phyloP scores from a whole-genome alignment of 2,329 filamentous ascomycete genomes.

The Pyrenochaeta sp. region DNA sequence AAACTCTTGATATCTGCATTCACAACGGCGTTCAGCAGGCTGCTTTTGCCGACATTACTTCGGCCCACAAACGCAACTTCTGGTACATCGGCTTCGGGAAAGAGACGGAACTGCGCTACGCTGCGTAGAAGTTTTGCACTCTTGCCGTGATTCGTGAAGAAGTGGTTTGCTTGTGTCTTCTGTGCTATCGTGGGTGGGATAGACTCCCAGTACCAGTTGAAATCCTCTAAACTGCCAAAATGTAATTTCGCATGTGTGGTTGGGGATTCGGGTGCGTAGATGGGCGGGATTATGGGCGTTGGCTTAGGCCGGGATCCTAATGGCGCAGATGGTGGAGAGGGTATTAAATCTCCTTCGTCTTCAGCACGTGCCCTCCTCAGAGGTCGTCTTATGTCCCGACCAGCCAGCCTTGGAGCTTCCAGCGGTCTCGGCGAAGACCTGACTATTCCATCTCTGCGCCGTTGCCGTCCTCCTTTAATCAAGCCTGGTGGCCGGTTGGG shows the following conservation, averaged over 20 bases:
- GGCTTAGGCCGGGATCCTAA: conserved; percentile 2
- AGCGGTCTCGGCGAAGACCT: background rate
- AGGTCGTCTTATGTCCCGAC: background rate
- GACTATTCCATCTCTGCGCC: conserved; percentile 1
- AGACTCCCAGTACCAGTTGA: conserved; percentile 48
- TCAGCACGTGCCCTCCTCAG: background rate
- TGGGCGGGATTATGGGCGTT: background rate
- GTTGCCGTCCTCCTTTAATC: conserved; percentile 12
- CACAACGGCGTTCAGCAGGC: conserved; percentile 69
- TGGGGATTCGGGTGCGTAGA: conserved; percentile 11
- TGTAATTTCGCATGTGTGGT: conserved; percentile 9
- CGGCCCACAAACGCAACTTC: conserved; percentile 74
- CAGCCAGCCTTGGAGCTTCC: background rate
- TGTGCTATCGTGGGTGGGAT: conserved; percentile 41
- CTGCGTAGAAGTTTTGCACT: conserved; percentile 67
- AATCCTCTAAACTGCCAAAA: conserved; percentile 18
- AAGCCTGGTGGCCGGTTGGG: conserved; percentile 1
- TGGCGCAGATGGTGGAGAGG: conserved; percentile 25
- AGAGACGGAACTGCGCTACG: conserved; percentile 66
- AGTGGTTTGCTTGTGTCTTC: conserved; percentile 52
- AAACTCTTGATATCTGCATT: conserved; percentile 54
- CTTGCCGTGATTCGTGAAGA: conserved; percentile 51
- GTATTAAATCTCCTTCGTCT: conserved; percentile 14
- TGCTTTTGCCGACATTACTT: conserved; percentile 75
- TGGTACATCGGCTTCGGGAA: conserved; percentile 63